Evolutionary conservation across 1,284 basidiomycete species (phyloP).

Genomic region (Hemileia vastatrix): DNA sequence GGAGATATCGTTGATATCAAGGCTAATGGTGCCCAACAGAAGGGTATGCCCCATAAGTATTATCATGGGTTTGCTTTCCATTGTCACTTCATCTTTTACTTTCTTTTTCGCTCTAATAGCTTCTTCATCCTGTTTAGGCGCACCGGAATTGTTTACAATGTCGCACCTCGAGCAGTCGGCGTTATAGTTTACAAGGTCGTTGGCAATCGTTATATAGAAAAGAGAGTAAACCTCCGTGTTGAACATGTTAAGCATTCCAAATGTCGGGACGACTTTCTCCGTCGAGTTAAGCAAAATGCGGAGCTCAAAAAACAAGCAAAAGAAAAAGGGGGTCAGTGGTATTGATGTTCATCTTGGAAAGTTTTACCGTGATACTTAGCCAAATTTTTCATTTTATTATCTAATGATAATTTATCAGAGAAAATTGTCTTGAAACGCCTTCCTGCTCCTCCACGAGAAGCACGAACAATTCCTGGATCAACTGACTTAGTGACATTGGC

Average conservation of each 20-base stretch:
- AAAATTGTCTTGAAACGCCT: slow-evolving; percentile 76
- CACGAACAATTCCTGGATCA: no score
- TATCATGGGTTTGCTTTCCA: slow-evolving; percentile 30
- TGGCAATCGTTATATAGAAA: slow-evolving; percentile 98
- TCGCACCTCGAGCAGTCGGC: slow-evolving; percentile 86
- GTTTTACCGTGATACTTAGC: no score
- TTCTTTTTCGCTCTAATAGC: neutral
- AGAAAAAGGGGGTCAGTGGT: slow-evolving; percentile 70
- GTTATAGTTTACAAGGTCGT: slow-evolving; percentile 98
- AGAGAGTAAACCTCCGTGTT: slow-evolving; percentile 96
- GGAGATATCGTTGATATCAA: slow-evolving; percentile 99
- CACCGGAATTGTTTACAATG: slow-evolving; percentile 98
- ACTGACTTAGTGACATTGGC: no score
- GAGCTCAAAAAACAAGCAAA: slow-evolving; percentile 72
- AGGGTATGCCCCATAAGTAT: slow-evolving; percentile 99
- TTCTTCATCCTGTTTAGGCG: slow-evolving; percentile 51
- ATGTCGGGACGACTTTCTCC: slow-evolving; percentile 96
- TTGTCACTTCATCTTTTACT: neutral
- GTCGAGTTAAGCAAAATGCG: slow-evolving; percentile 89
- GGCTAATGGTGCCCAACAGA: slow-evolving; percentile 97
- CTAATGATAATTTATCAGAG: slow-evolving; percentile 50
- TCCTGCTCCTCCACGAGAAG: slow-evolving; percentile 71
- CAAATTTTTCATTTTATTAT: slow-evolving; percentile 2
- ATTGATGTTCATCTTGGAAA: slow-evolving; percentile 22
- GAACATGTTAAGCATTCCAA: slow-evolving; percentile 98